Base-by-base conservation (phyloP, 306 rosid species). In the Canavalia gladiata region DNA sequence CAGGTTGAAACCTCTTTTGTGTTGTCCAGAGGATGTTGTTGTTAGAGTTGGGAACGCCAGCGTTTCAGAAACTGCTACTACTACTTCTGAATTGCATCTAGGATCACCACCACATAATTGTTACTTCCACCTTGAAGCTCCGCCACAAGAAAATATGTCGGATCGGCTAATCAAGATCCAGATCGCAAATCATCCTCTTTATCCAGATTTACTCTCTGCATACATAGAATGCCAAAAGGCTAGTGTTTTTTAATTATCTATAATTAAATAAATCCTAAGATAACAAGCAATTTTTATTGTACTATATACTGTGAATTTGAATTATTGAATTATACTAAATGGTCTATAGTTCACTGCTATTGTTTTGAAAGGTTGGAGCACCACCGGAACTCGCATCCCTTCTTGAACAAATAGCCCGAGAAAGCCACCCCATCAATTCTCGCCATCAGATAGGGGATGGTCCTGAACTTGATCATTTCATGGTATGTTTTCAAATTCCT, bases 201-300 rank as follows among this genome's bases (percentile, higher is more conserved):
- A 82, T 81, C 88, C 94, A 29, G 81, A 87, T 75, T 72, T 92
- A 66, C 72, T 91, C 3, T 81, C 94, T 84, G 94, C 95, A n/a
- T 87, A 87, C 81, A 72, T 92, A 30, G 88, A 89, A 76, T 89
- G 94, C 87, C 92, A 86, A 81, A 91, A 92, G 93, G 97, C 25
- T 56, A 2, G 13, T 30, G 8, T 13, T 63, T 37, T 57, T 13
- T 37, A 2, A 28, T 13, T 13, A 12, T 37, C 30, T 43, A 29
- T 1, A 33, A 62, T 12, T 60, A 18, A 37, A 2, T 37, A 9
- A 47, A 33, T 60, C 5, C 0, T 10, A 4, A 58, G 1, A 3
- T 8, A 58, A 30, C 12, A 33, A 35, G 29, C 68, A 12, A 62
- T 11, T 34, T 31, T 13, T 54, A 31, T 30, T 29, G 7, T 4